phyloP scores from a whole-genome alignment of 257 asterid genomes.

The Forsythia suspensa region DNA sequence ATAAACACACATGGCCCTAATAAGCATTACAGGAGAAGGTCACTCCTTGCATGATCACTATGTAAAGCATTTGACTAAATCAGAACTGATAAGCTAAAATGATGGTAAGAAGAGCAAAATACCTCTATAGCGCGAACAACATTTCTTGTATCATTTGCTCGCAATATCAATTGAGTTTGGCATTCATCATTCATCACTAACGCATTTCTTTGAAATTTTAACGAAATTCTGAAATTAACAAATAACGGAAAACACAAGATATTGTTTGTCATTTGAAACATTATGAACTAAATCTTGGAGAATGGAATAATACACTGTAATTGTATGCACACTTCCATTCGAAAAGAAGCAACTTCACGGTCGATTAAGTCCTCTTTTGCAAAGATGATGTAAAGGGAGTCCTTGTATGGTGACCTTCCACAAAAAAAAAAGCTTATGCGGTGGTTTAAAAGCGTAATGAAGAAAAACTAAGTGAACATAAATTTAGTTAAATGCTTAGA shows the following conservation, averaged over 20 bases:
- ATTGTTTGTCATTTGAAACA: constrained; percentile 17
- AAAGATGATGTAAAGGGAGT: constrained; percentile 97
- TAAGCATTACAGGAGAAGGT: constrained; percentile 23
- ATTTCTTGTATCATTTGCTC: too few species aligned
- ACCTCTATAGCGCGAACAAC: constrained; percentile 94
- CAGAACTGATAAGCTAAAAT: not conserved
- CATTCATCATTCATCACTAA: constrained; percentile 81
- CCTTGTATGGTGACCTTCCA: constrained; percentile 80
- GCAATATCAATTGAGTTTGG: constrained; percentile 87
- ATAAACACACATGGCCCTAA: constrained; percentile 75
- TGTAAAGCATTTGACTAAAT: not conserved
- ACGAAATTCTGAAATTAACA: constrained; percentile 12
- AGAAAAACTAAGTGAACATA: not conserved
- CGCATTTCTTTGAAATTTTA: constrained; percentile 71
- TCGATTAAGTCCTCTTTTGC: constrained; percentile 96
- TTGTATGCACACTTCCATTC: constrained; percentile 65
- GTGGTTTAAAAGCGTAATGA: constrained; percentile 9
- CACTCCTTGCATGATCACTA: not conserved
- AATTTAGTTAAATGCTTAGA: not conserved
- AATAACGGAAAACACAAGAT: not conserved
- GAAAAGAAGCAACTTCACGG: constrained; percentile 86
- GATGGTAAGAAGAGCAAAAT: constrained; percentile 17
- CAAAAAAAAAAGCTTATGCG: not conserved
- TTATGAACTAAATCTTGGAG: not conserved
- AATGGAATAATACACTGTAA: not conserved